Evolutionary conservation across 352 stramenopile species (phyloP).

Genomic region (Aphanomyces stellatus): DNA sequence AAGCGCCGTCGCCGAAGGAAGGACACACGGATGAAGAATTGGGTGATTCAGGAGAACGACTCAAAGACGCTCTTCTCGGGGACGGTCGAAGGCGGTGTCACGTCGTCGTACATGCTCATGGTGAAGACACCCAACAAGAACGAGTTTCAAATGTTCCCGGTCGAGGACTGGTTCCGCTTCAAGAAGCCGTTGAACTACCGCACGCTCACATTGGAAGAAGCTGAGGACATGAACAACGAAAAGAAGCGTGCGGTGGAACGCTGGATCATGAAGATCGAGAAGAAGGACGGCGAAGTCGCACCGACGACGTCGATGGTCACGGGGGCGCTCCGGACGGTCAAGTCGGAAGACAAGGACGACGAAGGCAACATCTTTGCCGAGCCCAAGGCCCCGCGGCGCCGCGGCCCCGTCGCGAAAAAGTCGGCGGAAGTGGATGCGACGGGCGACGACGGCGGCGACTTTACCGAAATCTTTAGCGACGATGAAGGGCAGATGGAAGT

Average conservation of each 20-base stretch:
- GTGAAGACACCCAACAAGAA: constrained; percentile 82
- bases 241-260: constrained; percentile 83
- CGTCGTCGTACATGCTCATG: constrained; percentile 80
- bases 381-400: constrained; percentile 30
- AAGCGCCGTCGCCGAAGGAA: constrained; percentile 64
- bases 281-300: constrained; percentile 49
- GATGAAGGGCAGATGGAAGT: constrained; percentile 82
- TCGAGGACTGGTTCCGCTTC: constrained; percentile 86
- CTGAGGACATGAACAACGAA: constrained; percentile 81
- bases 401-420: constrained; percentile 40
- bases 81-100: constrained; percentile 71
- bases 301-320: constrained; percentile 52
- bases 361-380: constrained; percentile 63
- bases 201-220: constrained; percentile 76
- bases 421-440: constrained; percentile 39
- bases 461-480: constrained; percentile 83
- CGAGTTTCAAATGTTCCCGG: constrained; percentile 79
- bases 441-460: constrained; percentile 75
- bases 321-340: constrained; percentile 40
- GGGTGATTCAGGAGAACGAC: constrained; percentile 80
- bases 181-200: constrained; percentile 83
- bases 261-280: constrained; percentile 79
- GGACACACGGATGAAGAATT: constrained; percentile 63
- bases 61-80: constrained; percentile 77
- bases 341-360: constrained; percentile 27